Percentiles rank a stretch among this genome's conserved stretches.
phyloP scores from a whole-genome alignment of 495 filamentous ascomycete species.

The Chaetomidium leptoderma region DNA sequence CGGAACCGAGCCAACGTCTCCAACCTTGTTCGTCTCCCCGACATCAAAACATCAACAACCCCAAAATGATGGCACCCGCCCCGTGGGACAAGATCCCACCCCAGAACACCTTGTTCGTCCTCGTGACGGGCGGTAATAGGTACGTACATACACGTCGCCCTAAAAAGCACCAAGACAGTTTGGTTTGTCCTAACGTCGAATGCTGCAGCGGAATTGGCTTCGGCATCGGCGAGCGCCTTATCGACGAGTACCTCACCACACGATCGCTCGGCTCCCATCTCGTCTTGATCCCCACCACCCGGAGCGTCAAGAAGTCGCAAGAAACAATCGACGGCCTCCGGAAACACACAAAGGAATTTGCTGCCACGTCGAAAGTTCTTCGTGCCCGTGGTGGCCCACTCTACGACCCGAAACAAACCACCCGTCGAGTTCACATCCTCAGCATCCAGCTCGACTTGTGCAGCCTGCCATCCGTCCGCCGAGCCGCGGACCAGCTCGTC shows the following conservation, averaged over 20 bases:
- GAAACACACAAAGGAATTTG: constrained; percentile 46
- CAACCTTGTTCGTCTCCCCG: background rate
- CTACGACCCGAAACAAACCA: constrained; percentile 43
- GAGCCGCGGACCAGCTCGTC: constrained; percentile 44
- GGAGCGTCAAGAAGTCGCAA: constrained; percentile 54
- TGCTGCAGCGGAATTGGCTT: constrained; percentile 77
- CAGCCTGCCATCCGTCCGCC: constrained; percentile 47
- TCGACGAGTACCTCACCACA: constrained; percentile 79
- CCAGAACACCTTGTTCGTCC: constrained; percentile 48
- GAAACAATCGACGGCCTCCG: constrained; percentile 54
- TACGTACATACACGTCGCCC: constrained; percentile 31
- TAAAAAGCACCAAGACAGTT: background rate
- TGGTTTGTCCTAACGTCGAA: constrained; percentile 13
- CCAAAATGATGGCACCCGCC: constrained; percentile 37
- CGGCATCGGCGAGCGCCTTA: constrained; percentile 77
- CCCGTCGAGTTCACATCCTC: constrained; percentile 51
- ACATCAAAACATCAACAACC: background rate
- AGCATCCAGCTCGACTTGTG: constrained; percentile 56
- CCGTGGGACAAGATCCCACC: constrained; percentile 49
- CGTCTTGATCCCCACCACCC: constrained; percentile 63
- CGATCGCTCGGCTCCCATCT: constrained; percentile 59
- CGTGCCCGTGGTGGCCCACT: constrained; percentile 36
- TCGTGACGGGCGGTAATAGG: constrained; percentile 77
- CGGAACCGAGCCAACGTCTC: background rate
- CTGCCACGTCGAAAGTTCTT: constrained; percentile 34